A percentile compares a stretch with the other conserved stretches of the same genome.
phyloP scores from a whole-genome alignment of 176 grass and related monocot species.

The Bromus sterilis region DNA sequence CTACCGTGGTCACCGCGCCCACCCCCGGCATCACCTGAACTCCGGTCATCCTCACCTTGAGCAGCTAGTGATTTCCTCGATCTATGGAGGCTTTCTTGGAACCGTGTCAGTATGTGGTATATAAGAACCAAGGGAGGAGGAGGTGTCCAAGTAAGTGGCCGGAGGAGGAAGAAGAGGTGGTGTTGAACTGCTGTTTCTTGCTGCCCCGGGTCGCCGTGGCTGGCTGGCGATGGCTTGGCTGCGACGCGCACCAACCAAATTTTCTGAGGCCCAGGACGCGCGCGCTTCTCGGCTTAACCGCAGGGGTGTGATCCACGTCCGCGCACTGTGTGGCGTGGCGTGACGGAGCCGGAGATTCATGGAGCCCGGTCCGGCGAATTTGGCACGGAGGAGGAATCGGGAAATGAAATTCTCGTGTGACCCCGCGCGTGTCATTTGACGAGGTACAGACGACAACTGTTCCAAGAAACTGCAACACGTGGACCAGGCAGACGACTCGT shows the following conservation, averaged over 20 bases:
- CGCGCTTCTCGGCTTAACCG: neutral
- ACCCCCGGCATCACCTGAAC: constrained; percentile 36
- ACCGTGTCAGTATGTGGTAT: neutral
- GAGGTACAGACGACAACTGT: too few species aligned
- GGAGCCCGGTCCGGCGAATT: neutral
- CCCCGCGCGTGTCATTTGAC: neutral
- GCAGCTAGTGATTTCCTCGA: neutral
- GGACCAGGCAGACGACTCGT: neutral
- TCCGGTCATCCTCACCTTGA: neutral
- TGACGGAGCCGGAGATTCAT: neutral
- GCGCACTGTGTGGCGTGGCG: too few species aligned
- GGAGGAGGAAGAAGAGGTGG: neutral
- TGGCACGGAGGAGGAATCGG: neutral
- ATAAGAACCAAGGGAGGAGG: neutral
- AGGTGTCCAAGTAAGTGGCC: neutral
- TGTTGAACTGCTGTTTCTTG: constrained; percentile 13
- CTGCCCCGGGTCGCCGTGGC: too few species aligned
- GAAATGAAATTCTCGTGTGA: neutral
- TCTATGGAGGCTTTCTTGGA: too few species aligned
- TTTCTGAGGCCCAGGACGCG: constrained; percentile 26
- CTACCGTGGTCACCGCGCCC: constrained; percentile 8
- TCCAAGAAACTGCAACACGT: too few species aligned
- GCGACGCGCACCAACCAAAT: constrained; percentile 18
- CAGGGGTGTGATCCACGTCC: too few species aligned
- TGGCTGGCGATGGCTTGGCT: neutral